Percentiles rank a stretch among this genome's conserved stretches.
phyloP scores from a whole-genome alignment of 345 rosid genomes.

The Arabidopsis suecica region DNA sequence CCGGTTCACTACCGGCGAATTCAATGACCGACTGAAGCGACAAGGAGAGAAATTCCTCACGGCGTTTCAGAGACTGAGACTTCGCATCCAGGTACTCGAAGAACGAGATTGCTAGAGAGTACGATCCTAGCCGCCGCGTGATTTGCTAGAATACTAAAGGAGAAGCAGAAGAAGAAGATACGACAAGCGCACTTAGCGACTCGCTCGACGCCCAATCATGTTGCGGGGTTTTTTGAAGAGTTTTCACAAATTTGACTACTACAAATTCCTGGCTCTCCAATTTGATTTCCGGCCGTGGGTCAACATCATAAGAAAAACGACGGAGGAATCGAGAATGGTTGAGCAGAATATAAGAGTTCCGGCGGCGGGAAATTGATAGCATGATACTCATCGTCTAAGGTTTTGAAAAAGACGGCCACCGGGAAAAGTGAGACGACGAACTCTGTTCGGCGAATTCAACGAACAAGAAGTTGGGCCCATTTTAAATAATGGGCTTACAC shows the following conservation, averaged over 20 bases:
- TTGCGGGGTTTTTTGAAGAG: conserved; percentile 56
- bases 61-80: conserved; percentile 40
- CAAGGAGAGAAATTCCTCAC: conserved; percentile 48
- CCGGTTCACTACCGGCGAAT: conserved; percentile 55
- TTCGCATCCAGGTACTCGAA: conserved; percentile 52
- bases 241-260: conserved; percentile 48
- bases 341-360: conserved; percentile 16
- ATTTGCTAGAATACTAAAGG: conserved; percentile 52
- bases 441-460: conserved; percentile 2
- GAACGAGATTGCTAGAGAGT: conserved; percentile 63
- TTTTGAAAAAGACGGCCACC: conserved; percentile 23
- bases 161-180: conserved; percentile 47
- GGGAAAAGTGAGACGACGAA: conserved; percentile 7
- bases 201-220: conserved; percentile 59
- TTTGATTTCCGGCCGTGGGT: conserved; percentile 12
- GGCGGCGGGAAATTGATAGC: conserved; percentile 42
- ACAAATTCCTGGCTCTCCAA: conserved; percentile 45
- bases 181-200: conserved; percentile 54
- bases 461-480: background rate
- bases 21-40: conserved; percentile 65
- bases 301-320: conserved; percentile 41
- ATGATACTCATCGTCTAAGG: conserved; percentile 38
- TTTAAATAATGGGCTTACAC: conserved; percentile 13
- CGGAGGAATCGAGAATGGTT: background rate
- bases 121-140: conserved; percentile 60